phyloP scores from a whole-genome alignment of 1,284 basidiomycete genomes.

The Sporisorium iseilematis-ciliati region DNA sequence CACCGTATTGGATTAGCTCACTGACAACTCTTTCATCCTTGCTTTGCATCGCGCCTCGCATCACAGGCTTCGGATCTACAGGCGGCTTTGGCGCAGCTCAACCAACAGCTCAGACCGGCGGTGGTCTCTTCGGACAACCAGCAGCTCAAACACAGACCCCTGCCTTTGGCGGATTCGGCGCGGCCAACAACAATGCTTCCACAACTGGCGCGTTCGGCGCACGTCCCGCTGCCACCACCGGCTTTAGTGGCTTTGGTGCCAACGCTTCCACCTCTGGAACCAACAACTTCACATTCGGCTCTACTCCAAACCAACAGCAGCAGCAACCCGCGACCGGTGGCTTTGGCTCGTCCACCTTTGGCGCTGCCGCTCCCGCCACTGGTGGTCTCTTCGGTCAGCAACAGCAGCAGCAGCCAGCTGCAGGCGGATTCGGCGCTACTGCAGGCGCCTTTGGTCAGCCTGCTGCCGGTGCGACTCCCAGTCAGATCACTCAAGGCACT shows the following conservation, averaged over 20 bases:
- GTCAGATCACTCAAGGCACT: conserved; percentile 59
- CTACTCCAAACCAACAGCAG: conserved; percentile 37
- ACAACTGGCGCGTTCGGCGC: conserved; percentile 54
- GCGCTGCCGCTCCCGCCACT: conserved; percentile 17
- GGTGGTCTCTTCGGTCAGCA: conserved; percentile 57
- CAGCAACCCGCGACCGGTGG: conserved; percentile 42
- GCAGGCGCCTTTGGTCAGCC: conserved; percentile 45
- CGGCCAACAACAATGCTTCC: conserved; percentile 48
- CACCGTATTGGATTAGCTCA: too few relatives aligned
- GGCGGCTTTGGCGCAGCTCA: conserved; percentile 53
- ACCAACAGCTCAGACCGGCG: conserved; percentile 56
- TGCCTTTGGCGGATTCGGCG: conserved; percentile 56
- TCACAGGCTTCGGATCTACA: conserved; percentile 46
- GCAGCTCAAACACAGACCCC: conserved; percentile 55
- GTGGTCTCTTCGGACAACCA: conserved; percentile 67
- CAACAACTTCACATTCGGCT: conserved; percentile 53
- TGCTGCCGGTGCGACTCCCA: conserved; percentile 21
- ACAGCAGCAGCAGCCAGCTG: conserved; percentile 42
- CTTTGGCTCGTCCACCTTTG: conserved; percentile 52
- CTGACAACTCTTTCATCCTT: background rate
- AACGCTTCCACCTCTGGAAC: conserved; percentile 29
- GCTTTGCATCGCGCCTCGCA: too few relatives aligned
- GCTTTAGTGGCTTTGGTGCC: conserved; percentile 60
- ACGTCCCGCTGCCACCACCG: conserved; percentile 52
- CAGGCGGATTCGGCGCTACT: conserved; percentile 47